Base-by-base conservation (phyloP, 108 stramenopile genomes). In the Halocafeteria seosinensis region DNA sequence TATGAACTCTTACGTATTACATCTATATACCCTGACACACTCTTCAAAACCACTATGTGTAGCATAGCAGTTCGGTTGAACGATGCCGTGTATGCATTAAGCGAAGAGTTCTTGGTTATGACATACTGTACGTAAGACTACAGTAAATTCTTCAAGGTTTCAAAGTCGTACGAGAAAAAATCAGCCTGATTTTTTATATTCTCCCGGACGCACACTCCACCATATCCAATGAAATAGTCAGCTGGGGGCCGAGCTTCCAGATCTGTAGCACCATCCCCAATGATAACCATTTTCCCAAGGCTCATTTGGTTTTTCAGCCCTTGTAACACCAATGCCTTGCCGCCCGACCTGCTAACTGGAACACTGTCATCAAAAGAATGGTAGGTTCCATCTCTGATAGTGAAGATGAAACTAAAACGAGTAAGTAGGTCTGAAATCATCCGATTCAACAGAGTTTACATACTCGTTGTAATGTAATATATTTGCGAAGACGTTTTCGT, bases 181-280 rank as follows among this genome's bases (percentile, higher is more conserved):
- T 91, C 90, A 0, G 93, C 90, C 65, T 83, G 84, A 34, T 81
- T 72, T 68, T 71, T 80, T 27, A 98, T 92, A 2, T 79, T 77
- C 32, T 87, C 77, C 30, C 94, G 82, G 11, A 73, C 82, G 5
- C 83, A 80, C 21, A 95, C 85, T 28, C 96, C 96, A 13, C 96
- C 96, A 78, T 87, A 98, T 52, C 96, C 96, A 66, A 98, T 88
- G 70, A 95, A 95, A 1, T 87, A 87, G 37, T 82, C 66, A 8
- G 94, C 96, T 1, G 96, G 96, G 34, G 96, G 94, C 50, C 87
- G 87, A 34, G 96, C 96, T 82, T 97, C 89, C 66, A 90, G 85
- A 82, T 98, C 96, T 4, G 96, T 98, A 6, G 89, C 94, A 21
- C 96, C 96, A 78, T 98, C 96, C 0, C 96, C 96, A 4, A 98